phyloP scores from a whole-genome alignment of 805 yeast genomes.

The Ogataea trehalophila region DNA sequence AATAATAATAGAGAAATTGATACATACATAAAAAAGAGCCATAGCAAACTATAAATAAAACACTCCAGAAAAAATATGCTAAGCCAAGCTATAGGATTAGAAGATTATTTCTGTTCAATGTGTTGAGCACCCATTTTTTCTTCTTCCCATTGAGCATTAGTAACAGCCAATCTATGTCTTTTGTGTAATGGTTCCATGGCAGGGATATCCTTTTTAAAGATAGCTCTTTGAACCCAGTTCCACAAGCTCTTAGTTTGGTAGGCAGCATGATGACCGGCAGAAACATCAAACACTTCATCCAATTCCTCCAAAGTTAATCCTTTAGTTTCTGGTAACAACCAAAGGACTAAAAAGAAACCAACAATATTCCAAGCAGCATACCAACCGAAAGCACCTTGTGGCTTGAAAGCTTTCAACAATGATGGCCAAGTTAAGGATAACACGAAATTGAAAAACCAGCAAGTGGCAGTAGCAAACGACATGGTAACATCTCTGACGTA shows the following conservation, averaged over 20 bases:
- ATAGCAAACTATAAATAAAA: neutral
- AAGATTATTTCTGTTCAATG: constrained; percentile 33
- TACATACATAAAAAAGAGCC: too few relatives aligned
- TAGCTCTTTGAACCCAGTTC: constrained; percentile 40
- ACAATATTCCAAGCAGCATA: constrained; percentile 81
- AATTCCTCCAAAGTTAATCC: constrained; percentile 71
- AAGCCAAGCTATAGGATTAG: neutral
- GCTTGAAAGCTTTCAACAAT: constrained; percentile 55
- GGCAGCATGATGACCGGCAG: constrained; percentile 50
- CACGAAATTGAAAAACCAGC: constrained; percentile 71
- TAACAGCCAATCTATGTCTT: constrained; percentile 55
- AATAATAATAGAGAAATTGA: too few relatives aligned
- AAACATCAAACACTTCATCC: constrained; percentile 66
- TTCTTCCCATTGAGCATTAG: constrained; percentile 59
- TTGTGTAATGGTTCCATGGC: constrained; percentile 54
- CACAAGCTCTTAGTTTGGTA: constrained; percentile 37
- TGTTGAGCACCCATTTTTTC: constrained; percentile 47
- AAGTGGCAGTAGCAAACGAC: constrained; percentile 70
- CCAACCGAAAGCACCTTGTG: constrained; percentile 86
- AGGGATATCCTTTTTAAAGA: constrained; percentile 44
- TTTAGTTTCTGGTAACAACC: constrained; percentile 70
- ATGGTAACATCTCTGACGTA: constrained; percentile 77
- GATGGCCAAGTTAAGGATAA: constrained; percentile 79
- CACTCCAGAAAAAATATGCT: neutral
- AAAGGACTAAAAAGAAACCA: constrained; percentile 65